Conservation (phyloP, 805 yeast genomes). For the Maudiozyma barnettii region DNA sequence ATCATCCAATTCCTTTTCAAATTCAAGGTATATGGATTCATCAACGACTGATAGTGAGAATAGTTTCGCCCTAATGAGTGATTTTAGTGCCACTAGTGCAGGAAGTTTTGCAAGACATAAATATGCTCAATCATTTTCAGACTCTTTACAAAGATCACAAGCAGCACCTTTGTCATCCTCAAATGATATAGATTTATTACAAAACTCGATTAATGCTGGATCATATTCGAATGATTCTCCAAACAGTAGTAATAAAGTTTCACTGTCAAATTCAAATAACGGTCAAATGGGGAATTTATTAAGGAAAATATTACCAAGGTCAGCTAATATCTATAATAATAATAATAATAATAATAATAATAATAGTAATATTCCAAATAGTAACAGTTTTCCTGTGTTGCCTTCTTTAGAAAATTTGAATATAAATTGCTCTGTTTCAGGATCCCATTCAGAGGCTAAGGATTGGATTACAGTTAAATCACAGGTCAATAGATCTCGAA, state of each 20-base stretch:
- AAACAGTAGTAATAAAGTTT: slow-evolving; percentile 6
- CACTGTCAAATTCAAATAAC: slow-evolving; percentile 10
- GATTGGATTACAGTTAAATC: slow-evolving; percentile 47
- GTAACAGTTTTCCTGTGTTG: slow-evolving; percentile 14
- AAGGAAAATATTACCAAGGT: slow-evolving; percentile 26
- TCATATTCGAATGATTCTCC: not conserved
- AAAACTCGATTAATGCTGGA: not conserved
- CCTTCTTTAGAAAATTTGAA: slow-evolving; percentile 23
- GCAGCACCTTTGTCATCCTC: slow-evolving; percentile 2
- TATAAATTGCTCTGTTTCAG: slow-evolving; percentile 15
- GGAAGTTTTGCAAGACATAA: slow-evolving; percentile 75
- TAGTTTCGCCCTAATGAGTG: slow-evolving; percentile 41
- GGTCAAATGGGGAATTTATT: slow-evolving; percentile 26
- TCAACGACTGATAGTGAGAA: slow-evolving; percentile 36
- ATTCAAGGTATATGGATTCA: slow-evolving; percentile 40
- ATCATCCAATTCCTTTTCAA: slow-evolving; percentile 22
- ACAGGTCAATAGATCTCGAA: slow-evolving; percentile 63
- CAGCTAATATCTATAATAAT: slow-evolving; percentile 16
- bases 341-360: slow-evolving; percentile 1
- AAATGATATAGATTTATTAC: slow-evolving; percentile 1
- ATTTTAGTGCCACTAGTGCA: slow-evolving; percentile 82
- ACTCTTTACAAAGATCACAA: slow-evolving; percentile 22
- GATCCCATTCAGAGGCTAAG: slow-evolving; percentile 35
- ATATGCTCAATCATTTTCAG: slow-evolving; percentile 34
- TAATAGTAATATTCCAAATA: not conserved